Base-by-base conservation (phyloP, 192 early-diverging fungal species). In the Coemansia interrupta region DNA sequence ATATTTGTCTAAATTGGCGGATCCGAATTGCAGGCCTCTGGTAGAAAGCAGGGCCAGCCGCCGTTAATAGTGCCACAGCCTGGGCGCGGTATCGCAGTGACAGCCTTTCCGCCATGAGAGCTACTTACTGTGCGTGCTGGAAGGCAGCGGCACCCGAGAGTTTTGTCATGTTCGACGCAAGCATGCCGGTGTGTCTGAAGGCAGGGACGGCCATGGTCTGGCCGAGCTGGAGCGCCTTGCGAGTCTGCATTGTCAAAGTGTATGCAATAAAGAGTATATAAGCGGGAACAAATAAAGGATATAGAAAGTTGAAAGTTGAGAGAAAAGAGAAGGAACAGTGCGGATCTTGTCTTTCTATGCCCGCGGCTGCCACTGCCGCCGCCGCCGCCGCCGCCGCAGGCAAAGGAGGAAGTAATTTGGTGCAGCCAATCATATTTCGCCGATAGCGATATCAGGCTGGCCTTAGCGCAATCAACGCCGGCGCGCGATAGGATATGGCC, bases 101-200 rank as follows among this genome's bases (percentile, higher is more conserved):
- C 11, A 11, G 47, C 8, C 9, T 8, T 24, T 17, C 22, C 9
- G 20, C 18, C 46, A 19, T 50, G 14, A 14, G 36, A 46, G 26
- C 1, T 36, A 75, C 73, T 70, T 76, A 76, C 73, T 58, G 63
- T 63, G 67, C 64, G 57, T 70, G 63, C 61, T 66, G 57, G 58
- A 61, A 56, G 22, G 67, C 63, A 26, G 64, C 56, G 11, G 63
- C 66, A 18, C 58, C 49, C 0, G 64, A 41, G 17, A 76, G 63
- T 32, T 55, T 64, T 61, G 72, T 58, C 49, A 58, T 56, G 11
- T 48, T 51, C 15, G 48, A 51, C 23, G 59, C 63, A 22, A 52
- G 38, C 24, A 68, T 56, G 18, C 29, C 29, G 29, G 73, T 57
- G 60, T 66, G 73, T 60, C 60, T 66, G 29, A 76, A 44, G 42